These are phyloP conservation scores for Neoscytalidium dimidiatum DNA, from an alignment of 2,329 filamentous ascomycete species.

Conservation along the genomic window DNA sequence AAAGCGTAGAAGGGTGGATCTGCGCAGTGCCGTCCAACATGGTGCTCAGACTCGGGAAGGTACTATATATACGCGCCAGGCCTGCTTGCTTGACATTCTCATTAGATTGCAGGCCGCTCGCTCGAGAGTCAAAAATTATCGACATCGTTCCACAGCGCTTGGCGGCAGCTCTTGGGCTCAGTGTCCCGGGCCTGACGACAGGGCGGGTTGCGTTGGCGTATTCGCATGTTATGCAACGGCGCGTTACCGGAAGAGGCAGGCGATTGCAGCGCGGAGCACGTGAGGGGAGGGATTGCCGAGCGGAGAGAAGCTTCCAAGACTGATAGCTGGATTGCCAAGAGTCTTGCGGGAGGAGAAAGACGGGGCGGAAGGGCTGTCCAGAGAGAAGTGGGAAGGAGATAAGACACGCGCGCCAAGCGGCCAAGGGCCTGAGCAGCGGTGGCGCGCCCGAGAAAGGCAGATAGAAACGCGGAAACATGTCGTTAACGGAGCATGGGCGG, in stretches of 20 bases:
- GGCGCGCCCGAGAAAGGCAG: not conserved
- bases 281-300: not conserved
- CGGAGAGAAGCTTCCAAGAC: conserved; percentile 7
- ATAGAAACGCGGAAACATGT: not conserved
- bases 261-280: not conserved
- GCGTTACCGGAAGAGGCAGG: not conserved
- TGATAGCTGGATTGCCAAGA: not conserved
- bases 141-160: conserved; percentile 4
- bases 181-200: not conserved
- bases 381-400: conserved; percentile 5
- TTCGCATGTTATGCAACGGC: not conserved
- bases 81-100: no score
- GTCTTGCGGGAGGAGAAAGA: not conserved
- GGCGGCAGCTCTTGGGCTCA: not conserved
- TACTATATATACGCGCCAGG: conserved; percentile 2
- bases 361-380: not conserved
- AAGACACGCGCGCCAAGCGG: not conserved
- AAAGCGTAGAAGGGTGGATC: not conserved
- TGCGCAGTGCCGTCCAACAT: not conserved
- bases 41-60: not conserved
- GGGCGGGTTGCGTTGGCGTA: not conserved
- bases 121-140: no score
- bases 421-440: not conserved
- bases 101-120: not conserved
- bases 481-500: not conserved